Evolutionary conservation across 179 eudicot genomes (phyloP).

Genomic region (Camellia oleifera): DNA sequence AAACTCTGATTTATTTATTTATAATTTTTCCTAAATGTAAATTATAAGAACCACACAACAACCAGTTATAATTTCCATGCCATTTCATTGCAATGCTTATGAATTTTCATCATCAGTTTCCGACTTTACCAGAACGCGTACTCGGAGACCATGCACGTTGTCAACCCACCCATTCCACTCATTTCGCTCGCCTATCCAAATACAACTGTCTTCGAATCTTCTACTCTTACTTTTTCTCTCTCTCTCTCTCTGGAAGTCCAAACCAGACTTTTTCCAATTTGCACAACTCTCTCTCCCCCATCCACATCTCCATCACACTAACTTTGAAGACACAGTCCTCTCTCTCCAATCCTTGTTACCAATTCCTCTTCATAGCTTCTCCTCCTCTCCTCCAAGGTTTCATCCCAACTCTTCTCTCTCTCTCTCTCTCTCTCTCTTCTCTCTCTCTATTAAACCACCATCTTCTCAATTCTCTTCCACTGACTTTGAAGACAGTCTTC

Average conservation of each 20-base stretch:
- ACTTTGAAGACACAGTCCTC: background rate
- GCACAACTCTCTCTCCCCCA: no score
- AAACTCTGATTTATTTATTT: no score
- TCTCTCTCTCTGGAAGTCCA: background rate
- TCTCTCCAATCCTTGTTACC: background rate
- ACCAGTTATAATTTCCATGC: background rate
- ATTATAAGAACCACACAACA: background rate
- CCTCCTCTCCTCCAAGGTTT: background rate
- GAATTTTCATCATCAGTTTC: background rate
- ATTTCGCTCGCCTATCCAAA: background rate
- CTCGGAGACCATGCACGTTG: background rate
- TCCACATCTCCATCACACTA: background rate
- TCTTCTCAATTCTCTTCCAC: background rate
- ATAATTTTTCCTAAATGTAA: no score
- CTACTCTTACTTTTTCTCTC: background rate
- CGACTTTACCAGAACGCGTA: conserved; percentile 9
- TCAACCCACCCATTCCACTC: background rate
- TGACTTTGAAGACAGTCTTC: background rate
- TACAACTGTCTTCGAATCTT: conserved; percentile 3
- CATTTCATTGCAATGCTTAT: no score
- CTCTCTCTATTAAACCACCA: background rate
- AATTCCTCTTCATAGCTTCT: background rate
- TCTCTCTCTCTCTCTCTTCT: background rate
- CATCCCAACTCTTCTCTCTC: background rate
- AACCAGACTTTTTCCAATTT: background rate